Conservation (phyloP, 768 basidiomycete species). For the Boletus barrowsii region DNA sequence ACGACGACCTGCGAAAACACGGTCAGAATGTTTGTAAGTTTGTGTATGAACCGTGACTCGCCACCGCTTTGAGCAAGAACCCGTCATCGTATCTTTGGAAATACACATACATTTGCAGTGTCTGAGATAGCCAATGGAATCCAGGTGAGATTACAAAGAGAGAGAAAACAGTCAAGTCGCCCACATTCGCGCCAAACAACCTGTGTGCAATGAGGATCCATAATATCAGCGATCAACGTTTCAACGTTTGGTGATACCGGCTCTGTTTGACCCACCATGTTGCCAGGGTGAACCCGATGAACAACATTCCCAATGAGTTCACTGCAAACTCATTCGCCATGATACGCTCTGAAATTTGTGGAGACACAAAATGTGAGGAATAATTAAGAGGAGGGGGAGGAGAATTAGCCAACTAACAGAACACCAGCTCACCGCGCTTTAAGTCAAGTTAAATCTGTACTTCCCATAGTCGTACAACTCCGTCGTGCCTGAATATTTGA, state of each 20-base stretch:
- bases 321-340: neutral
- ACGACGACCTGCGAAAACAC: neutral
- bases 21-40: neutral
- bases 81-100: conserved; percentile 9
- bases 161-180: neutral
- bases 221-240: neutral
- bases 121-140: neutral
- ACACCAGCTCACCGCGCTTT: neutral
- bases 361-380: no score
- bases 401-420: no score
- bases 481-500: neutral
- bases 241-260: no score
- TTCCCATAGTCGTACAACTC: neutral
- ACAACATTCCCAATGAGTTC: conserved; percentile 8
- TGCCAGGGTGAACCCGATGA: conserved; percentile 12
- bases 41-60: neutral
- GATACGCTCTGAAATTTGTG: neutral
- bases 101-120: conserved; percentile 6
- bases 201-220: neutral
- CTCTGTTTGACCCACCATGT: conserved; percentile 6
- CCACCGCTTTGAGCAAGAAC: conserved; percentile 2
- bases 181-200: conserved; percentile 14
- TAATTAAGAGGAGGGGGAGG: no score
- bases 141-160: neutral
- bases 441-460: neutral